Evolutionary conservation across 192 early-diverging fungal species (phyloP).

Genomic region (Umbelopsis sp.): DNA sequence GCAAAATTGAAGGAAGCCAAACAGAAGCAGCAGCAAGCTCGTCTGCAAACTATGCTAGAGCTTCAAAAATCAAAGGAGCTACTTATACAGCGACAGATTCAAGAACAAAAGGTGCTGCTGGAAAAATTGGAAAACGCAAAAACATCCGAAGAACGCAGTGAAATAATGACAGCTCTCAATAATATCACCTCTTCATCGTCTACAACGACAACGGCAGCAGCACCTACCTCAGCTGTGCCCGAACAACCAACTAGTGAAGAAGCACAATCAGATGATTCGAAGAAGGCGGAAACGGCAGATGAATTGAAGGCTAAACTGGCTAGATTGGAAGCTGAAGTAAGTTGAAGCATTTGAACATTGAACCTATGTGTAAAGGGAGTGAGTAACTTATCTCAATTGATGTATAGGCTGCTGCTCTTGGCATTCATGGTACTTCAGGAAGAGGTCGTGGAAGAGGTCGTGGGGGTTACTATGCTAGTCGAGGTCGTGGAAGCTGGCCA

Average conservation of each 20-base stretch:
- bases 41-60: slow-evolving; percentile 50
- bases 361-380: not conserved
- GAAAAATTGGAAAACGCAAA: slow-evolving; percentile 58
- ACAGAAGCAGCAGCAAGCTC: slow-evolving; percentile 52
- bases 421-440: slow-evolving; percentile 26
- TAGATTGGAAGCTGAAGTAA: slow-evolving; percentile 63
- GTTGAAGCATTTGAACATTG: not conserved
- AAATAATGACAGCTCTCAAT: slow-evolving; percentile 51
- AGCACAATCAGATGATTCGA: slow-evolving; percentile 18
- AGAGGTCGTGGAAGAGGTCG: slow-evolving; percentile 50
- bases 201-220: slow-evolving; percentile 23
- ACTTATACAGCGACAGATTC: slow-evolving; percentile 60
- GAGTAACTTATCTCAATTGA: not conserved
- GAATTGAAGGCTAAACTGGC: slow-evolving; percentile 60
- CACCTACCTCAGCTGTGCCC: not conserved
- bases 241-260: not conserved
- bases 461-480: slow-evolving; percentile 41
- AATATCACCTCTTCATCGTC: slow-evolving; percentile 44
- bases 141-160: slow-evolving; percentile 47
- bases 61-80: slow-evolving; percentile 61
- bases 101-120: slow-evolving; percentile 63
- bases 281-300: slow-evolving; percentile 38
- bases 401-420: slow-evolving; percentile 38
- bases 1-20: slow-evolving; percentile 48
- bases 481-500: slow-evolving; percentile 48